Base-by-base conservation (phyloP, 2,329 filamentous ascomycete species). In the Aspergillus sp. region DNA sequence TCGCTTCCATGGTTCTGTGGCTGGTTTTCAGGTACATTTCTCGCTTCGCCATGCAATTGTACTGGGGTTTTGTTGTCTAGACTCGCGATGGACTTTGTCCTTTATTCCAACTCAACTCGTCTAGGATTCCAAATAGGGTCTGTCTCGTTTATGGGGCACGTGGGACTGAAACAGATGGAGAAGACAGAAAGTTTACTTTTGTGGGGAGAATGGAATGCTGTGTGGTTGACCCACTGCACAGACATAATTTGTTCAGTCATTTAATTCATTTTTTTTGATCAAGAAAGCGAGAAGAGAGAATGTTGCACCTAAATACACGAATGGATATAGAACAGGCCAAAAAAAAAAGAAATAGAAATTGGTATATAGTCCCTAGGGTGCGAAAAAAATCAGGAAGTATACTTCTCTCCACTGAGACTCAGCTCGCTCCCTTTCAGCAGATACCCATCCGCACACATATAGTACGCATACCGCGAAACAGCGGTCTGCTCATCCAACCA, bases 391-490 rank as follows among this genome's bases (percentile, higher is more conserved):
- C 47, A 62, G 47, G 60, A 50, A 56, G 51, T 54, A 61, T 79
- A 79, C 28, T 68, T 66, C 53, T 72, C 31, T 23, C 77, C 76
- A 47, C 71, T 71, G 11, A 61, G 15, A 61, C 73, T 76, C 59
- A 76, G 60, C 4, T 50, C 49, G 34, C 46, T 60, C 4, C 69
- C 71, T 23, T 61, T 67, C 28, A 78, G 60, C 62, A 80, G 63
- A 51, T 71, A 72, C 11, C 73, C 74, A 25, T 78, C 70, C 4
- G 71, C 67, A 50, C 66, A 72, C 63, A 70, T 71, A 69, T 79
- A 82, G 70, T 79, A 82, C 3, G 79, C 74, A 64, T 82, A 82
- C 34, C 78, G 72, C 11, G 72, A 70, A 23, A 82, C 78, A 15
- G 57, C 72, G 3, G 60, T n/a, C 54, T 78, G 73, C 4, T 48